Evolutionary conservation across 202 grass and related monocot species (phyloP).

Genomic region (Zoysia matrella): DNA sequence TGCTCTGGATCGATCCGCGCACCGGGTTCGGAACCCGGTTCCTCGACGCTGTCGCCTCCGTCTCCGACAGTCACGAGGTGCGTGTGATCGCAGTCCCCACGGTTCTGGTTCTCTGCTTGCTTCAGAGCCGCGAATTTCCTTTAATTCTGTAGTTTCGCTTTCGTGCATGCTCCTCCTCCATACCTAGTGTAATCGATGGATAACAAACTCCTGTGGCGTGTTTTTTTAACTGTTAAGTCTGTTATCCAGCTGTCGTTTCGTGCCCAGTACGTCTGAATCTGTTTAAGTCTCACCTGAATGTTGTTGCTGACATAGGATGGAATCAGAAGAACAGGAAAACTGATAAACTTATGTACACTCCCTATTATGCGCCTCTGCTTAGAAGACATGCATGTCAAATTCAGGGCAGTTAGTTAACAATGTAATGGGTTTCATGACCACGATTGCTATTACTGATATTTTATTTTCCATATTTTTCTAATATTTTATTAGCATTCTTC

Average conservation of each 20-base stretch:
- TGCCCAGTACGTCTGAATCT: neutral
- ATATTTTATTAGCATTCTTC: no score
- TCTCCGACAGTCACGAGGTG: constrained; percentile 87
- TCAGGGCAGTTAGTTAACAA: no score
- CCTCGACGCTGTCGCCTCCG: constrained; percentile 66
- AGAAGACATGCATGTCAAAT: no score
- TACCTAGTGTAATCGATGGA: neutral
- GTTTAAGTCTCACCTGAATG: no score
- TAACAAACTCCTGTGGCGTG: neutral
- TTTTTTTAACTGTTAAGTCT: neutral
- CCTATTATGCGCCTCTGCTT: no score
- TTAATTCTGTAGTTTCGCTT: neutral
- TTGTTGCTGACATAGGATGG: no score
- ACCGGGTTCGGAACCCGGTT: constrained; percentile 75
- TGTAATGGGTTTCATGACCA: no score
- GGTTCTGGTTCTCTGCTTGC: neutral
- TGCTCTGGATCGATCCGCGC: constrained; percentile 76
- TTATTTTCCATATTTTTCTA: no score
- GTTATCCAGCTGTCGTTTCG: neutral
- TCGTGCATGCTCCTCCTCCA: neutral
- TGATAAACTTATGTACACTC: no score
- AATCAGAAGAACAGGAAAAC: no score
- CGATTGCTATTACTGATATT: no score
- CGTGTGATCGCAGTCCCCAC: neutral
- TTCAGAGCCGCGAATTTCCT: neutral